These are phyloP conservation scores for Isabelozyma pseudorhagii DNA, from an alignment of 805 yeast genomes.

Conservation along the genomic window DNA sequence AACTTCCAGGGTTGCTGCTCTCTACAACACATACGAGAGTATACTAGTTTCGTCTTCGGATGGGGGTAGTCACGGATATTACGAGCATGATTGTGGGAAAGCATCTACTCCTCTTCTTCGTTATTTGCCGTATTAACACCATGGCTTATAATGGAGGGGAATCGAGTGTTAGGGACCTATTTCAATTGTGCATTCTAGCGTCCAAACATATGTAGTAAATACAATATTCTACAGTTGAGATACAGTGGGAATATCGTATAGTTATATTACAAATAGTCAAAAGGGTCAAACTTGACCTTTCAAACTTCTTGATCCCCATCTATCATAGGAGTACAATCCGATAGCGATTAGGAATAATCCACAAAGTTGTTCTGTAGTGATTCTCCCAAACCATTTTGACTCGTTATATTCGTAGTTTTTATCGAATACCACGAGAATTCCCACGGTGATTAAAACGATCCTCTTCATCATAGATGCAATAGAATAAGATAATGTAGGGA, in stretches of 20 bases:
- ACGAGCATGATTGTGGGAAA: constrained; percentile 34
- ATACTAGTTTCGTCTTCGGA: constrained; percentile 27
- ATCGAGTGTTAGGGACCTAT: constrained; percentile 4
- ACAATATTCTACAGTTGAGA: neutral
- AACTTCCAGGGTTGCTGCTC: constrained; percentile 39
- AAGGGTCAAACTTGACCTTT: constrained; percentile 5
- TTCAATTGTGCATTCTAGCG: constrained; percentile 37
- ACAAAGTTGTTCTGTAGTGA: constrained; percentile 42
- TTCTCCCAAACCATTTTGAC: constrained; percentile 24
- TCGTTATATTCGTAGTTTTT: constrained; percentile 5
- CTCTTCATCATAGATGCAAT: constrained; percentile 87
- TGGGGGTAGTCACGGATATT: constrained; percentile 38
- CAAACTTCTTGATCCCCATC: constrained; percentile 47
- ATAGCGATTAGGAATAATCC: constrained; percentile 51
- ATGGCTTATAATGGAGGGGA: neutral
- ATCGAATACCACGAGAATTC: constrained; percentile 53
- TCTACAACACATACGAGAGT: constrained; percentile 50
- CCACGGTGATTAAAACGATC: constrained; percentile 75
- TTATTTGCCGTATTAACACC: neutral
- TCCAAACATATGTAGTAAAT: constrained; percentile 28
- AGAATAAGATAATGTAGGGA: constrained; percentile 82
- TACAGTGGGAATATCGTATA: neutral
- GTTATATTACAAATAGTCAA: neutral
- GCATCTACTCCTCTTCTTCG: neutral
- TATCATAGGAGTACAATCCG: constrained; percentile 63